Evolutionary conservation across 1,284 basidiomycete genomes (phyloP), one percentile per base, ranked within the genome.

Genomic region (Vanrija humicola): DNA sequence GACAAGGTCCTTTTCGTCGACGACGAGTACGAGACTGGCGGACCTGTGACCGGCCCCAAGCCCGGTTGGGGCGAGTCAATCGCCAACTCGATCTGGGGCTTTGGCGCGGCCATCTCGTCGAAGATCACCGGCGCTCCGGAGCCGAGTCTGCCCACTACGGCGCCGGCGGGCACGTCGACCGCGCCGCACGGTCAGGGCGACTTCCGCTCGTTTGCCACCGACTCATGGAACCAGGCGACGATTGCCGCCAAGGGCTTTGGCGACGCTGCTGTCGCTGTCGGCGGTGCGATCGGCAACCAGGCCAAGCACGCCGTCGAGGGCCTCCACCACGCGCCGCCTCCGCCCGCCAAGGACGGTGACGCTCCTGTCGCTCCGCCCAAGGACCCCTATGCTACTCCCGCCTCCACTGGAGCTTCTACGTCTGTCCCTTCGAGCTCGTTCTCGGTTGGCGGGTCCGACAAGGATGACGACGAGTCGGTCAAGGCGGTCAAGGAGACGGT

Each of bases 21-120:
- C 48, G 75, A 77, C 54, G 74, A 76, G 54, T 69, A 68, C 50
- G 68, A 75, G 56, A 67, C 64, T 4, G 68, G 63, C 39, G 62
- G 59, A 12, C 56, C 58, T 3, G 50, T 63, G 9, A 58, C 56
- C 6, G 57, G 55, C 2, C 62, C 62, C 16, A 58, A 59, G 49
- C 49, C 51, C 26, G 63, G 64, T 2, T 75, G 73, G 73, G 75
- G 75, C 29, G 73, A 74, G 58, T 61, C 62, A 4, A 65, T 76
- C 25, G 70, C 69, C 3, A 60, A 59, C 21, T 34, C 34, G 34
- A 12, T 34, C 34, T 34, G 34, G 34, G 34, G 34, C 29, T 39
- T 38, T 29, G 43, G 39, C 50, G 52, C 47, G 50, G 49, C 38
- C 40, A 34, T 50, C 34, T 18, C 14, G 18, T 16, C n/a, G 12